Evolutionary conservation across 306 rosid genomes (phyloP), one percentile per base, ranked within the genome.

Genomic region (Pyrus pyrifolia): DNA sequence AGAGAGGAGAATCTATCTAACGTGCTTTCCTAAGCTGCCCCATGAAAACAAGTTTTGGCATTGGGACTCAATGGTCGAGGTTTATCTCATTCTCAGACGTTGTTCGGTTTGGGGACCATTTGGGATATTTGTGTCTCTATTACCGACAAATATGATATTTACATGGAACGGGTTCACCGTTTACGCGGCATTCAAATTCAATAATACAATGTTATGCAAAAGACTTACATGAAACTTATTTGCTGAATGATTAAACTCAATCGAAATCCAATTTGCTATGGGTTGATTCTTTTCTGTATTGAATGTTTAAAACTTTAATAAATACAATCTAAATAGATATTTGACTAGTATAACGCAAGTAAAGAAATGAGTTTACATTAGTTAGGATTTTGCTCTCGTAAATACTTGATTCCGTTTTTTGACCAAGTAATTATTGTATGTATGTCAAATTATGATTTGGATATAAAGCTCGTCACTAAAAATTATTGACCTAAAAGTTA

Each of bases 111-210:
- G 33, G 38, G 38, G 67, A 18, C 67, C 21, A 3, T n/a, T 61
- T 14, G 67, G 21, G 11, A 61, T 61, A 61, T 15, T 17, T 5
- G 29, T 61, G 35, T 61, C 67, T 61, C 38, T n/a, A 5, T 61
- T 2, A 14, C 8, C 8, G 55, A 5, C 11, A 0, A 61, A 1
- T 27, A 13, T 13, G 18, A 27, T 19, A 27, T 19, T 58, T 22
- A 6, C 0, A 58, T 22, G 6, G 8, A 25, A 58, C 17, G 0
- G 0, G 3, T 51, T 17, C 1, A 51, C 0, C 21, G 0, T 49
- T 49, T 17, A 49, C 8, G 2, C 0, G 1, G 1, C 0, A 1
- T 51, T 2, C 3, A 2, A 15, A 49, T 49, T 49, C 8, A 49
- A 49, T 49, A 49, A 15, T 15, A 15, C 3, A 15, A 14, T 49